phyloP scores from a whole-genome alignment of 23 red algal genomes.

The Gracilaria domingensis region DNA sequence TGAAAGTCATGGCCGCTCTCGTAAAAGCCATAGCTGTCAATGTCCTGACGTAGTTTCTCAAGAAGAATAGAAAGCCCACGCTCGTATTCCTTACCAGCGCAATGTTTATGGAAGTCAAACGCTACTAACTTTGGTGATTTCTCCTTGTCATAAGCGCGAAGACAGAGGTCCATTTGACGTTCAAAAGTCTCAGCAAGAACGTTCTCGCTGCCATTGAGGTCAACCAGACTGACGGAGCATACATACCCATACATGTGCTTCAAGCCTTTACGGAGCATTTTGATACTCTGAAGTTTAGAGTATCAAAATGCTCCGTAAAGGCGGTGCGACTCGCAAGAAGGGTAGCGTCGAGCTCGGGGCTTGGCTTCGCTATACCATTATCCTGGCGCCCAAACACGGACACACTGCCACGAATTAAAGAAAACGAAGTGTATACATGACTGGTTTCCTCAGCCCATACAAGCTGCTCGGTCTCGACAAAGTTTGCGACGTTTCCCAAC shows the following conservation, averaged over 20 bases:
- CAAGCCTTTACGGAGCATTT: too few relatives aligned
- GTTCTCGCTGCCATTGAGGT: conserved; percentile 82
- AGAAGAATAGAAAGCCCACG: conserved; percentile 82
- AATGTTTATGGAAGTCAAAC: conserved; percentile 97
- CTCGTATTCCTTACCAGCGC: conserved; percentile 92
- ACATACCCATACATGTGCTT: conserved; percentile 76
- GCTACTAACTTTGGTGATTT: conserved; percentile 70
- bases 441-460: conserved; percentile 65
- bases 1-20: conserved; percentile 2
- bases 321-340: conserved; percentile 64
- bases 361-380: conserved; percentile 93
- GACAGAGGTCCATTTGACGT: conserved; percentile 79
- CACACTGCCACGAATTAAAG: conserved; percentile 87
- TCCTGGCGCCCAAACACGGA: conserved; percentile 98
- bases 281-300: too few relatives aligned
- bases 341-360: conserved; percentile 85
- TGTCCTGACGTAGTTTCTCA: conserved; percentile 54
- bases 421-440: conserved; percentile 68
- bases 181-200: conserved; percentile 83
- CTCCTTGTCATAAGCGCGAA: not conserved
- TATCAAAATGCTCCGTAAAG: conserved; percentile 87
- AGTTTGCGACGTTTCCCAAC: conserved; percentile 94
- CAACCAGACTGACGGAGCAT: conserved; percentile 89
- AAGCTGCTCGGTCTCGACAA: conserved; percentile 97
- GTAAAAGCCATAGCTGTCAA: conserved; percentile 66